These are phyloP conservation scores for Barnettozyma pratensis DNA, from an alignment of 805 yeast species.

Conservation along the genomic window DNA sequence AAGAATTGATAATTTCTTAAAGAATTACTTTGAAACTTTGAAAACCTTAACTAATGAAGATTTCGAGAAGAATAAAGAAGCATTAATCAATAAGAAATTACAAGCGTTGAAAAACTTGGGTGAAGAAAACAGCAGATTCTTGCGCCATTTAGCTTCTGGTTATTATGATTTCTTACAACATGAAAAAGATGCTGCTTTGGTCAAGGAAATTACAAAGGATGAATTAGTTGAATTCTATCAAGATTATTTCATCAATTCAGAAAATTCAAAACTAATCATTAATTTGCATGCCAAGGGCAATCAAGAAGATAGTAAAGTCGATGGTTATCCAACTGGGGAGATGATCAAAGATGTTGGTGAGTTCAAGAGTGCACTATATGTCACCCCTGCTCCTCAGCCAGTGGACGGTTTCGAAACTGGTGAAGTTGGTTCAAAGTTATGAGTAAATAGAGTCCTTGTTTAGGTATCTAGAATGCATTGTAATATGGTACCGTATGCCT, in stretches of 20 bases:
- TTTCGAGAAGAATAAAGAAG: conserved; percentile 61
- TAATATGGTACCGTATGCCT: too few relatives aligned
- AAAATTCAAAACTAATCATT: conserved; percentile 43
- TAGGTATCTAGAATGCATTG: too few relatives aligned
- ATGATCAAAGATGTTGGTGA: conserved; percentile 39
- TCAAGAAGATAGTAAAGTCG: conserved; percentile 21
- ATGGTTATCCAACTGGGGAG: conserved; percentile 45
- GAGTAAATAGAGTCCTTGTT: neutral
- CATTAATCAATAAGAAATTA: conserved; percentile 58
- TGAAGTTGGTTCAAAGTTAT: conserved; percentile 18
- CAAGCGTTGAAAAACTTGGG: conserved; percentile 72
- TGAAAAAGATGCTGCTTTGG: conserved; percentile 49
- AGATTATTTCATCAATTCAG: conserved; percentile 31
- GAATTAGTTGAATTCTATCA: conserved; percentile 56
- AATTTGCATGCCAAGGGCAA: conserved; percentile 52
- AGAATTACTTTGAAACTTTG: conserved; percentile 39
- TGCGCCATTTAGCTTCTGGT: conserved; percentile 68
- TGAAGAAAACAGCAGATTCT: conserved; percentile 67
- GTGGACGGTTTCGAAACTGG: conserved; percentile 25
- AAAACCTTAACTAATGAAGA: conserved; percentile 54
- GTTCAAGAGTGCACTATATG: conserved; percentile 49
- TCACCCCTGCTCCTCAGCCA: conserved; percentile 65
- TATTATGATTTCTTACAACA: conserved; percentile 68
- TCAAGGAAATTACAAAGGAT: conserved; percentile 47
- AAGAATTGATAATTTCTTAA: conserved; percentile 68